Base-by-base conservation (phyloP, 2,329 filamentous ascomycete genomes). In the Thelonectria olida region DNA sequence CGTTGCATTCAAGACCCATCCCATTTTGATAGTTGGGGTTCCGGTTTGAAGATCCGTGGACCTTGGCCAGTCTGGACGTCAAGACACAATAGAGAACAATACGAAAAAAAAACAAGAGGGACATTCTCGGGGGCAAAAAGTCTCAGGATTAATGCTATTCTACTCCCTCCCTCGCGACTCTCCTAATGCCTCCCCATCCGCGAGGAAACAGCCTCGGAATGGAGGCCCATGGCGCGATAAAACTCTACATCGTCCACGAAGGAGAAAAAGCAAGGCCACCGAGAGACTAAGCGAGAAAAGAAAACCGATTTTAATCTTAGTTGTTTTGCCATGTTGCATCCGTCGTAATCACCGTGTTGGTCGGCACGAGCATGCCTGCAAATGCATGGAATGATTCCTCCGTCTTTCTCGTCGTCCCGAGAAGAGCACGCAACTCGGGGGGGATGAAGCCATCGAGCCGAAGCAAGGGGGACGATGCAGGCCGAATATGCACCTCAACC, bases 1-100 rank as follows among this genome's bases (percentile, higher is more conserved):
- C 7, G 80, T 74, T 50, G 81, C 83, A 73, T 85, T 80, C 42
- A 79, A 66, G 45, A 86, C 82, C 83, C 83, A 86, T 57, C 73
- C 77, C 82, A 85, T 85, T 19, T 58, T 64, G 47, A 47, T 31
- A 25, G 23, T 23, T 48, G 9, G 41, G 42, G 12, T 31, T 39
- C n/a, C 23, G 41, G 42, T 47, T 47, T 13, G 5, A 8, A 39
- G 22, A 27, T 22, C 39, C 50, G 51, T 20, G 22, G 39, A 44
- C 31, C 36, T 42, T 13, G 31, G 31, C 3, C 20, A n/a, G 7
- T 19, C 22, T 36, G 27, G 34, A 38, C 34, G 39, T 15, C 23
- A 28, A 17, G 13, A 39, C 36, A 39, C 12, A n/a, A 19, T 27
- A 31, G 28, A 20, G 7, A 22, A 31, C 7, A 12, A 42, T 27